These are phyloP conservation scores for Trichocladium antarcticum DNA, from an alignment of 495 filamentous ascomycete species.

Conservation along the genomic window DNA sequence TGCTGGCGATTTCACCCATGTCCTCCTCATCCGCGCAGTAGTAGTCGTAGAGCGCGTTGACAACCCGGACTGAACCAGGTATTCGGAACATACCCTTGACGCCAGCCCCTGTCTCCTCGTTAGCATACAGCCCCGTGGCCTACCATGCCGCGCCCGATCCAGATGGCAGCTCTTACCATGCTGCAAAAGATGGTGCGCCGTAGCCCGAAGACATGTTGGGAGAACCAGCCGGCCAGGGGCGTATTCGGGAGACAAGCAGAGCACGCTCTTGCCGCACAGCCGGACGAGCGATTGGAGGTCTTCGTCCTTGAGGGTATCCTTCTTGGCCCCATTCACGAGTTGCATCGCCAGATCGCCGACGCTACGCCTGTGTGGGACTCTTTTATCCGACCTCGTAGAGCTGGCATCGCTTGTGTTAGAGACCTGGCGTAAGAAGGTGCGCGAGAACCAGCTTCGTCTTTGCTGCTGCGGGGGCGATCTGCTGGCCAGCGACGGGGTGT, in stretches of 20 bases:
- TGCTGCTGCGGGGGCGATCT: constrained; percentile 5
- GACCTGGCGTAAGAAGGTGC: constrained; percentile 22
- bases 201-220: constrained; percentile 66
- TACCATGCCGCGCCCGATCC: neutral
- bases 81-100: constrained; percentile 55
- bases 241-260: constrained; percentile 57
- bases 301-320: constrained; percentile 49
- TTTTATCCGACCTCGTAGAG: constrained; percentile 22
- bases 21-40: constrained; percentile 46
- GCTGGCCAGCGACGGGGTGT: constrained; percentile 9
- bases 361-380: constrained; percentile 32
- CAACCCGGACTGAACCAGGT: constrained; percentile 43
- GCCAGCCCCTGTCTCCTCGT: constrained; percentile 28
- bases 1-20: constrained; percentile 37
- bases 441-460: constrained; percentile 26
- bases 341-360: constrained; percentile 44
- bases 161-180: constrained; percentile 42
- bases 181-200: constrained; percentile 51
- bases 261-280: constrained; percentile 59
- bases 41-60: constrained; percentile 50
- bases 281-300: constrained; percentile 54
- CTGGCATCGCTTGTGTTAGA: constrained; percentile 21
- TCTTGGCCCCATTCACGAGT: constrained; percentile 34
- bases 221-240: constrained; percentile 52
- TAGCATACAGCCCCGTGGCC: constrained; percentile 4